Percentiles rank a stretch among this genome's conserved stretches.
phyloP scores from a whole-genome alignment of 768 basidiomycete species.

The Mycena leptocephala region DNA sequence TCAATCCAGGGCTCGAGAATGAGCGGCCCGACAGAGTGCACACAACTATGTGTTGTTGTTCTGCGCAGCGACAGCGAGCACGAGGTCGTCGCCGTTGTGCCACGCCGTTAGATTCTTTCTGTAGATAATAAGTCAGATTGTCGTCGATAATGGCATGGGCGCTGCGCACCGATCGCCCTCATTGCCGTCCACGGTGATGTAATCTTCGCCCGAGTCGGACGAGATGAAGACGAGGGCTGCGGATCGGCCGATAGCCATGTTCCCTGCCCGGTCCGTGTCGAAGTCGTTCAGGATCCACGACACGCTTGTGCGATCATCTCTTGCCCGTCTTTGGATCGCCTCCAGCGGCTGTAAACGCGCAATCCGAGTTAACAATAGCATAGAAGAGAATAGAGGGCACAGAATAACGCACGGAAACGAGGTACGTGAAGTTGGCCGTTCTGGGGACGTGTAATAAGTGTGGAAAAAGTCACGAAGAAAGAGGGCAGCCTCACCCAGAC shows the following conservation, averaged over 20 bases:
- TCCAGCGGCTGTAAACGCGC: constrained; percentile 72
- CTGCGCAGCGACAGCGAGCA: constrained; percentile 76
- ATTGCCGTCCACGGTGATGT: constrained; percentile 87
- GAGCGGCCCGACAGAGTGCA: constrained; percentile 75
- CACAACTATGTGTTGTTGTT: constrained; percentile 86
- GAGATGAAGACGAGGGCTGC: constrained; percentile 88
- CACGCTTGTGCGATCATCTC: constrained; percentile 75
- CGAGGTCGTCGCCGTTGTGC: constrained; percentile 80
- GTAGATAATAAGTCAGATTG: background rate
- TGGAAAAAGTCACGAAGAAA: background rate
- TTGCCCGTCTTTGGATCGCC: constrained; percentile 84
- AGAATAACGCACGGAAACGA: constrained; percentile 72
- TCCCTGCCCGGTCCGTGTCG: constrained; percentile 67
- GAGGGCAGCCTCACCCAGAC: constrained; percentile 64
- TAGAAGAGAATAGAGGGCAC: background rate
- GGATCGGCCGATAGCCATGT: constrained; percentile 64
- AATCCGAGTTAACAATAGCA: background rate
- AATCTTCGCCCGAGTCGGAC: constrained; percentile 89
- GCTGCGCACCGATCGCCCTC: constrained; percentile 74
- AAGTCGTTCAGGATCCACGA: constrained; percentile 83
- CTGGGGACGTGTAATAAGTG: constrained; percentile 40
- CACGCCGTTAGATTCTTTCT: constrained; percentile 83
- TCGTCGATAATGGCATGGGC: background rate
- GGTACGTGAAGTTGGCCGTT: constrained; percentile 84
- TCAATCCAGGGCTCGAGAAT: constrained; percentile 80